These are phyloP conservation scores for Emergomyces africanus DNA, from an alignment of 2,329 filamentous ascomycete genomes.

Conservation along the genomic window DNA sequence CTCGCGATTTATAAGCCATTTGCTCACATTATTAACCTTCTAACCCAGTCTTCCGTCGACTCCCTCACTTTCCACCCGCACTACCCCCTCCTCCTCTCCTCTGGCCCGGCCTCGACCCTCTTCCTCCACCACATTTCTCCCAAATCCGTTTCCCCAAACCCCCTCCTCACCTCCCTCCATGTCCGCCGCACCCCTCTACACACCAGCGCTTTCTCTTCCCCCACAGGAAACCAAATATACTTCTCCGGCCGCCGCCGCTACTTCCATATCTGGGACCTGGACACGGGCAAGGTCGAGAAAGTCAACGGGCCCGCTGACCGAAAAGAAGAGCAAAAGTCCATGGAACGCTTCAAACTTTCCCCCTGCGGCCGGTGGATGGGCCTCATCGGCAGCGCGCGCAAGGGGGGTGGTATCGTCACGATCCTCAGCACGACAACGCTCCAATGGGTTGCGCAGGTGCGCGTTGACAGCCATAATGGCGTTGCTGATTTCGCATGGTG, in stretches of 20 bases:
- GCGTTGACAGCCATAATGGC: constrained; percentile 69
- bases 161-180: constrained; percentile 79
- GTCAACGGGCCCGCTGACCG: constrained; percentile 58
- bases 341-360: constrained; percentile 82
- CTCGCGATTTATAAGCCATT: not conserved
- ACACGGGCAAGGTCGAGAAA: constrained; percentile 70
- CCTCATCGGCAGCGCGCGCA: constrained; percentile 63
- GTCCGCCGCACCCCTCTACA: constrained; percentile 72
- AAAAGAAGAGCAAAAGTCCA: constrained; percentile 67
- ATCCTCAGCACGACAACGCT: constrained; percentile 65
- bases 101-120: constrained; percentile 71
- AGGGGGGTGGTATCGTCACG: constrained; percentile 81
- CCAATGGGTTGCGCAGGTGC: constrained; percentile 76
- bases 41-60: constrained; percentile 52
- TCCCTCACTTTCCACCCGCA: constrained; percentile 82
- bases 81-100: constrained; percentile 79
- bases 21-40: constrained; percentile 7
- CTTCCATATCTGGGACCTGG: constrained; percentile 89
- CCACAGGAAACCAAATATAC: constrained; percentile 65
- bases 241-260: constrained; percentile 78
- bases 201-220: constrained; percentile 66
- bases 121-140: constrained; percentile 82
- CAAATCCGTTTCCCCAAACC: constrained; percentile 66
- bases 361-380: constrained; percentile 81
- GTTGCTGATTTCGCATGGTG: constrained; percentile 92